Evolutionary conservation across 805 yeast species (phyloP).

Genomic region (Wickerhamiella siamensis): DNA sequence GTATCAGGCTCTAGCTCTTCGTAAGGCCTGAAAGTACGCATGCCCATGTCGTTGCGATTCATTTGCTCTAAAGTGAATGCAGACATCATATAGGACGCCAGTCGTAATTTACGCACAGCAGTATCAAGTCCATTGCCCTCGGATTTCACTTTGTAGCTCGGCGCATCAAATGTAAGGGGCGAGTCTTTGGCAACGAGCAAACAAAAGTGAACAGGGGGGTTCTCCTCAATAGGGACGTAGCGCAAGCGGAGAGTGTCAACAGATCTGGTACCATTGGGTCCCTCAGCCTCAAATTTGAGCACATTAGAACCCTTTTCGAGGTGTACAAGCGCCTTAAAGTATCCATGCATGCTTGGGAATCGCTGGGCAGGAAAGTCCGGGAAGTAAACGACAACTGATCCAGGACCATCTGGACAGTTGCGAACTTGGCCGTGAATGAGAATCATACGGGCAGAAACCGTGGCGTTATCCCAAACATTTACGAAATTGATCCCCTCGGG

Average conservation of each 20-base stretch:
- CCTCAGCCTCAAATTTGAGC: constrained; percentile 32
- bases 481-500: constrained; percentile 15
- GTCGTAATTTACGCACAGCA: constrained; percentile 59
- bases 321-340: constrained; percentile 63
- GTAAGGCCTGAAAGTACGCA: constrained; percentile 58
- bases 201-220: constrained; percentile 73
- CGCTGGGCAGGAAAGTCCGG: constrained; percentile 50
- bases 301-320: constrained; percentile 55
- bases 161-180: constrained; percentile 54
- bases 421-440: constrained; percentile 26
- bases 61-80: constrained; percentile 86
- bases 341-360: constrained; percentile 53
- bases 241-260: constrained; percentile 26
- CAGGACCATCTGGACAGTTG: constrained; percentile 21
- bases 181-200: constrained; percentile 67
- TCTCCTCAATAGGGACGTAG: constrained; percentile 43
- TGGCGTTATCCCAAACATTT: constrained; percentile 21
- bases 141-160: constrained; percentile 25
- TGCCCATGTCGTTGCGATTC: constrained; percentile 63
- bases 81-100: constrained; percentile 79
- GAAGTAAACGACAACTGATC: constrained; percentile 32
- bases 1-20: constrained; percentile 50
- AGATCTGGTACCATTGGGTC: constrained; percentile 8
- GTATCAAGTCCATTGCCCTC: constrained; percentile 57
- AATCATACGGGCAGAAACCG: constrained; percentile 21